These are phyloP conservation scores for Inosperma sp. DNA, from an alignment of 768 basidiomycete genomes.

Conservation along the genomic window DNA sequence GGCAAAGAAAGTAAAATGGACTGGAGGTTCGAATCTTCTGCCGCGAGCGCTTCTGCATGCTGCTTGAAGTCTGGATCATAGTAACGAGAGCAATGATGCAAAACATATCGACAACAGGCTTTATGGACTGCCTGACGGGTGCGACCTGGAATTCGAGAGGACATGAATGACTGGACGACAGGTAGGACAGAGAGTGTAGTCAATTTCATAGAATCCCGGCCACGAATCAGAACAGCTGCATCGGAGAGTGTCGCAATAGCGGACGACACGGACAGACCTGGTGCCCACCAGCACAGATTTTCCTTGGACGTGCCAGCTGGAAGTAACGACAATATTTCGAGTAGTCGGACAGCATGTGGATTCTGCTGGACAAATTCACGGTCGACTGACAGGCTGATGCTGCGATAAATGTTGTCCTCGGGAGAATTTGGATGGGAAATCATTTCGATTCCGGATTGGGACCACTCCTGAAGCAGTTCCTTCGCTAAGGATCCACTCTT, in stretches of 20 bases:
- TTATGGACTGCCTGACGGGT: neutral
- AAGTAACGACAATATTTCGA: conserved; percentile 22
- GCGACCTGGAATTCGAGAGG: neutral
- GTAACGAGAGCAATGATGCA: neutral
- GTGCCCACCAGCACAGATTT: conserved; percentile 9
- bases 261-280: neutral
- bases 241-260: conserved; percentile 10
- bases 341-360: conserved; percentile 17
- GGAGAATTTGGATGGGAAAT: conserved; percentile 5
- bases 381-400: conserved; percentile 20
- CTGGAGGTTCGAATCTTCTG: conserved; percentile 4
- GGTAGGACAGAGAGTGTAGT: conserved; percentile 9
- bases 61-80: conserved; percentile 3
- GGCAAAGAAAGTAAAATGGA: neutral
- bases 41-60: conserved; percentile 1
- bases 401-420: conserved; percentile 16
- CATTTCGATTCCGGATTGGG: conserved; percentile 5
- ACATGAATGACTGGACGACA: conserved; percentile 14
- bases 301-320: conserved; percentile 18
- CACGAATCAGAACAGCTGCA: neutral
- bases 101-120: neutral
- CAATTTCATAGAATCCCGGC: neutral
- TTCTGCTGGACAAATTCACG: conserved; percentile 11
- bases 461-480: conserved; percentile 14
- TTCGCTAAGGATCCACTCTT: conserved; percentile 2